These are phyloP conservation scores for Colletotrichum spinosum DNA, from an alignment of 2,329 filamentous ascomycete genomes.

Conservation along the genomic window DNA sequence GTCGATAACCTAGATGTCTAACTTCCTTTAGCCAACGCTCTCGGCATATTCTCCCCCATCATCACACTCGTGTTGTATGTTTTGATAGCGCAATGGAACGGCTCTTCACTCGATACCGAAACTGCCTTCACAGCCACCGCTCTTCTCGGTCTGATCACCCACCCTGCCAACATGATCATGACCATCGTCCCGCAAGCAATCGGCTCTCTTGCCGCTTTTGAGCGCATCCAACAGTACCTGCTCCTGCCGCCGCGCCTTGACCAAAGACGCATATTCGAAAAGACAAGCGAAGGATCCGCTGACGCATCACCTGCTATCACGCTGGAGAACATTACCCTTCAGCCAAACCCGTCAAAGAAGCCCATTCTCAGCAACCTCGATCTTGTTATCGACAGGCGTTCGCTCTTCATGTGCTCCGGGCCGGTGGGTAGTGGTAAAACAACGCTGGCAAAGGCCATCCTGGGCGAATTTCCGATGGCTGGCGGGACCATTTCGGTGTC, in stretches of 20 bases:
- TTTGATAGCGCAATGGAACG: neutral
- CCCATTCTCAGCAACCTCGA: neutral
- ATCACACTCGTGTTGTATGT: constrained; percentile 15
- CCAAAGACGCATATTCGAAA: neutral
- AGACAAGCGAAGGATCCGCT: neutral
- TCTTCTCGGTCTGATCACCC: constrained; percentile 39
- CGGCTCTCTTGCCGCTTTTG: constrained; percentile 35
- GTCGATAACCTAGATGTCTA: neutral
- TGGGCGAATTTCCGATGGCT: constrained; percentile 35
- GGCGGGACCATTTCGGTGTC: constrained; percentile 8
- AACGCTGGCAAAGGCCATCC: constrained; percentile 39
- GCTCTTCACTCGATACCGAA: constrained; percentile 3
- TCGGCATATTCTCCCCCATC: constrained; percentile 36
- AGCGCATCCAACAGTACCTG: constrained; percentile 39
- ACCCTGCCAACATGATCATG: constrained; percentile 36
- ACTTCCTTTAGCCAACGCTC: constrained; percentile 33
- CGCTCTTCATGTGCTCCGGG: constrained; percentile 16
- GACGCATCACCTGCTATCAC: neutral
- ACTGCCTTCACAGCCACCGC: constrained; percentile 41
- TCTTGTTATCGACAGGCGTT: neutral
- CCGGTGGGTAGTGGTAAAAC: constrained; percentile 38
- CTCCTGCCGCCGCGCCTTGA: constrained; percentile 13
- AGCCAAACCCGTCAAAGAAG: neutral
- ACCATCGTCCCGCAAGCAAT: constrained; percentile 31
- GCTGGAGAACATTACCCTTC: neutral